Conservation (phyloP, 1,139 yeast species). For the Taiozyma onychis region DNA sequence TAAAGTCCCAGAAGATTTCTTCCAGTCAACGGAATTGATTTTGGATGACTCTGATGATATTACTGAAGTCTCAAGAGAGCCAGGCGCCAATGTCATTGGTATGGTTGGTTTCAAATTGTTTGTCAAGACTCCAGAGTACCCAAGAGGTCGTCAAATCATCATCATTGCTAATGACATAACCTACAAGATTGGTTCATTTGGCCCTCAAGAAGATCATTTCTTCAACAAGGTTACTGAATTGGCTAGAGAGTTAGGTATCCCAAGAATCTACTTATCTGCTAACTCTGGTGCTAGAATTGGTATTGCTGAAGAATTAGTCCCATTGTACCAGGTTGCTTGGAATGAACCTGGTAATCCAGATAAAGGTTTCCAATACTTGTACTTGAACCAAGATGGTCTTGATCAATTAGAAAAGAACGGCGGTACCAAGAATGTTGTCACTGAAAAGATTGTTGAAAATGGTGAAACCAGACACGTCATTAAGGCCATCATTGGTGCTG, state of each 20-base stretch:
- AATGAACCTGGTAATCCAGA: constrained; percentile 67
- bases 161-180: constrained; percentile 96
- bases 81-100: constrained; percentile 93
- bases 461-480: constrained; percentile 82
- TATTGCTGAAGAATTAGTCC: constrained; percentile 91
- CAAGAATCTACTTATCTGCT: constrained; percentile 92
- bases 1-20: constrained; percentile 73
- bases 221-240: constrained; percentile 89
- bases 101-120: constrained; percentile 95
- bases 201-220: constrained; percentile 93
- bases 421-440: constrained; percentile 55
- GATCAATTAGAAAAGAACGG: constrained; percentile 54
- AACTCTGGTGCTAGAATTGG: constrained; percentile 99
- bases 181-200: constrained; percentile 96
- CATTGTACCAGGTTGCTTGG: constrained; percentile 91
- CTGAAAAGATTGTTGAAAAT: constrained; percentile 76
- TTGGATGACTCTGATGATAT: constrained; percentile 72
- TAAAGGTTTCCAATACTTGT: constrained; percentile 87
- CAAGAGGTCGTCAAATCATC: constrained; percentile 89
- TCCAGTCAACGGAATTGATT: constrained; percentile 76
- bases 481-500: constrained; percentile 84
- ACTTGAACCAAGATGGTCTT: constrained; percentile 67
- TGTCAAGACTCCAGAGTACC: constrained; percentile 95
- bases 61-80: constrained; percentile 89
- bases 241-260: constrained; percentile 87